phyloP scores from a whole-genome alignment of 805 yeast genomes.

The Myxozyma mucilagina region DNA sequence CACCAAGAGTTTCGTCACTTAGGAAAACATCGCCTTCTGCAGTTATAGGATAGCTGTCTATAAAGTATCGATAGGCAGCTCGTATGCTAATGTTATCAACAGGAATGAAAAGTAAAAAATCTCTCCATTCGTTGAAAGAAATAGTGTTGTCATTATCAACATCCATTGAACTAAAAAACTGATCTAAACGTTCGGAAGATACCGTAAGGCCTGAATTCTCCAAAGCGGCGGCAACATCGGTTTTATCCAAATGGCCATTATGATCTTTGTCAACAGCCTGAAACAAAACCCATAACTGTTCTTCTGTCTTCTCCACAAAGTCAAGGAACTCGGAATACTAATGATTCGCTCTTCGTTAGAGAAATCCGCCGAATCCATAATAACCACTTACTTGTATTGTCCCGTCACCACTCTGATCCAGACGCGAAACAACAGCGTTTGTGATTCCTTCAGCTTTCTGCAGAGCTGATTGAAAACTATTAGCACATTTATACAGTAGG shows the following conservation, averaged over 20 bases:
- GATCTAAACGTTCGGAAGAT: slow-evolving; percentile 53
- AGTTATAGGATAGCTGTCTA: slow-evolving; percentile 77
- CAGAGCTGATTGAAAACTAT: slow-evolving; percentile 32
- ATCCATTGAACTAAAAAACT: slow-evolving; percentile 58
- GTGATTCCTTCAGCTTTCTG: slow-evolving; percentile 27
- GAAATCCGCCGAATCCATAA: not conserved
- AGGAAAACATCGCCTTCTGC: slow-evolving; percentile 92
- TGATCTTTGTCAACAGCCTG: slow-evolving; percentile 35
- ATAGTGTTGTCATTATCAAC: slow-evolving; percentile 42
- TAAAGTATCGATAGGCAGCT: slow-evolving; percentile 79
- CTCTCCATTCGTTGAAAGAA: slow-evolving; percentile 83
- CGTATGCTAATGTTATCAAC: slow-evolving; percentile 52
- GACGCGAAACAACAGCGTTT: slow-evolving; percentile 11
- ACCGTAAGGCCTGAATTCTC: slow-evolving; percentile 56
- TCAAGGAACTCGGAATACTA: slow-evolving; percentile 32
- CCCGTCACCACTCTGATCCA: slow-evolving; percentile 29
- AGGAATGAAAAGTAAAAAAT: slow-evolving; percentile 80
- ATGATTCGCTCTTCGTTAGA: not conserved
- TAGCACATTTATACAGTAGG: not conserved
- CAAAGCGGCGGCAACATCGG: slow-evolving; percentile 69
- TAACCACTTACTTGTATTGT: slow-evolving; percentile 20
- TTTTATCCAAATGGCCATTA: slow-evolving; percentile 47
- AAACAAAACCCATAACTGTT: slow-evolving; percentile 34
- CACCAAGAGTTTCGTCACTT: slow-evolving; percentile 72
- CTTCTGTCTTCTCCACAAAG: slow-evolving; percentile 35